phyloP scores from a whole-genome alignment of 2,329 filamentous ascomycete species.

The Pseudopithomyces chartarum region DNA sequence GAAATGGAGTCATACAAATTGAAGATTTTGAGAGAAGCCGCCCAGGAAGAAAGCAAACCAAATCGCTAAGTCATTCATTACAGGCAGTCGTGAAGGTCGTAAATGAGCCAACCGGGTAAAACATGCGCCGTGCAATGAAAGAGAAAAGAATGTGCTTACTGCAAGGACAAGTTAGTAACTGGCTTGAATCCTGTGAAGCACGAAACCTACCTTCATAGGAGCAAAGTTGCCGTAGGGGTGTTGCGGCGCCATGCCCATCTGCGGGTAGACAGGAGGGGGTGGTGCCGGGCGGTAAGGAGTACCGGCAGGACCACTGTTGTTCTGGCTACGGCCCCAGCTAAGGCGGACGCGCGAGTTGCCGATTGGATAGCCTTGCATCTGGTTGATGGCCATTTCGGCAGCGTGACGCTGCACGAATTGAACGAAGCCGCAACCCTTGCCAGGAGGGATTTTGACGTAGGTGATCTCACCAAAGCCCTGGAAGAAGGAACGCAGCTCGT shows the following conservation, averaged over 20 bases:
- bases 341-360: constrained; percentile 97
- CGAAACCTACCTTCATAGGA: constrained; percentile 64
- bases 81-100: constrained; percentile 43
- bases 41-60: constrained; percentile 44
- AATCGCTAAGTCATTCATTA: constrained; percentile 47
- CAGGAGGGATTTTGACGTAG: constrained; percentile 99
- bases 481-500: constrained; percentile 99
- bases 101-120: constrained; percentile 42
- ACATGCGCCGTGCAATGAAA: constrained; percentile 43
- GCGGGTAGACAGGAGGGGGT: constrained; percentile 73
- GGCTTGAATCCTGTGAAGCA: neutral
- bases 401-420: constrained; percentile 99
- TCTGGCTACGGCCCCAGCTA: constrained; percentile 97
- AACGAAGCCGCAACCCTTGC: constrained; percentile 98
- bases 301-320: constrained; percentile 95
- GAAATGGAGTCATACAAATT: constrained; percentile 40
- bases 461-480: constrained; percentile 99
- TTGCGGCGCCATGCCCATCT: constrained; percentile 69
- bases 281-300: constrained; percentile 97
- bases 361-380: constrained; percentile 99
- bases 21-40: constrained; percentile 45
- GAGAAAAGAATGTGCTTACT: constrained; percentile 47
- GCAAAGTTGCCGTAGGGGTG: constrained; percentile 68
- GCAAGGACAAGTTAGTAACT: constrained; percentile 19
- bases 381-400: constrained; percentile 99